Base-by-base conservation (phyloP, 306 rosid genomes). In the Trifolium pratense region DNA sequence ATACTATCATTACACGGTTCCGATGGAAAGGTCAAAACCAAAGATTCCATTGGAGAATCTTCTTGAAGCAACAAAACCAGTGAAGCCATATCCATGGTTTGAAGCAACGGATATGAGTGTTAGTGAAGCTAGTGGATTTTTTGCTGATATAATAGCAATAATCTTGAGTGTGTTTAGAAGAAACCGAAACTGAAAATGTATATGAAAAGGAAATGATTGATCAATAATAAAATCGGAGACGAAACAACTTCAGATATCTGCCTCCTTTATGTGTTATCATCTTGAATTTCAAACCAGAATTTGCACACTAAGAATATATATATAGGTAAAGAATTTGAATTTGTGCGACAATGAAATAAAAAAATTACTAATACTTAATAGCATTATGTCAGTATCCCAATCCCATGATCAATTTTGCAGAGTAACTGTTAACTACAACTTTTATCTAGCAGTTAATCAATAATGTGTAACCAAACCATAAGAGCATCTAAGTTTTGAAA, bases 11-110 rank as follows among this genome's bases (percentile, higher is more conserved):
- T 76, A 71, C 68, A 77, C 74, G 1, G 67, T 63, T 53, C 90
- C 91, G 43, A 48, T 93, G 82, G 66, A 78, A 63, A 72, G 68
- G 13, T 89, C 97, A 51, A 74, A 82, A 73, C 82, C 91, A 74
- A 59, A 31, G 78, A 66, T 86, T 49, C 66, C 87, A 10, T 2
- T 73, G 6, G 87, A 86, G 68, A 64, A 70, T 66, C 82, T 83
- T 74, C 76, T 88, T 29, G 84, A 79, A 58, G 93, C 88, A 78
- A 79, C 90, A 3, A 57, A 79, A 71, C 84, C 85, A 80, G 52
- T 9, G 63, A 69, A 68, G 78, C 89, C 89, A 70, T 83, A 87
- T 78, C 73, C 74, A 18, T 90, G 97, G 98, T 53, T 72, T 18
- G 71, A 75, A 32, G 86, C 79, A 62, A 89, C 94, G 3, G 91